Evolutionary conservation across 306 rosid species (phyloP), one percentile per base, ranked within the genome.

Genomic region (Trifolium fragiferum): DNA sequence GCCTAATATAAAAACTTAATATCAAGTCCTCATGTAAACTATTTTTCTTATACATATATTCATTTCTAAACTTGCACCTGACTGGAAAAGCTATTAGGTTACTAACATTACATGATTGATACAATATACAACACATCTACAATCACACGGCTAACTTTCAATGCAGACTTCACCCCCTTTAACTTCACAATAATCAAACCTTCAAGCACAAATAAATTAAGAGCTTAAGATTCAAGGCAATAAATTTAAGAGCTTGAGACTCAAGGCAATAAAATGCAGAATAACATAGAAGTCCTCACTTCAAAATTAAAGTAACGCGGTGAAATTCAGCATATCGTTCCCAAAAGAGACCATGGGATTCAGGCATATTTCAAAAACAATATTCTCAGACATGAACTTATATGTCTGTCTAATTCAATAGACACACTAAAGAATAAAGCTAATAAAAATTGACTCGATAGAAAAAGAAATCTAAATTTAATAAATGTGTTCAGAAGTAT

Each of bases 331-430:
- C 33, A 35, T 54, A 47, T 74, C 10, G 2, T 30, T 47, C 21
- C 2, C n/a, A 68, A 50, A 63, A 63, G 60, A 60, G 60, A 16
- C 49, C 37, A 12, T 46, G 13, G 40, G 33, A 76, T 53, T 16
- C 72, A 78, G 41, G 66, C 44, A 13, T 71, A 50, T 32, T 50
- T 46, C 54, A 15, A 66, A 57, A 43, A 59, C 13, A 77, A 50
- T n/a, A 25, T 44, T 46, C 6, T 20, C 47, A 51, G 12, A 51
- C 41, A 40, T 5, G 46, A 71, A 76, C 37, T 38, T 38, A 68
- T 68, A 4, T 55, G 44, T 41, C 35, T 51, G 55, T 21, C 8
- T 63, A 51, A 10, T 30, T 23, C 19, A 35, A 23, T 21, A 9
- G 27, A 53, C 61, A 50, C n/a, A 27, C 32, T 14, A 30, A 33